These are phyloP conservation scores for Globisporangium barbulae DNA, from an alignment of 352 stramenopile genomes.

Conservation along the genomic window DNA sequence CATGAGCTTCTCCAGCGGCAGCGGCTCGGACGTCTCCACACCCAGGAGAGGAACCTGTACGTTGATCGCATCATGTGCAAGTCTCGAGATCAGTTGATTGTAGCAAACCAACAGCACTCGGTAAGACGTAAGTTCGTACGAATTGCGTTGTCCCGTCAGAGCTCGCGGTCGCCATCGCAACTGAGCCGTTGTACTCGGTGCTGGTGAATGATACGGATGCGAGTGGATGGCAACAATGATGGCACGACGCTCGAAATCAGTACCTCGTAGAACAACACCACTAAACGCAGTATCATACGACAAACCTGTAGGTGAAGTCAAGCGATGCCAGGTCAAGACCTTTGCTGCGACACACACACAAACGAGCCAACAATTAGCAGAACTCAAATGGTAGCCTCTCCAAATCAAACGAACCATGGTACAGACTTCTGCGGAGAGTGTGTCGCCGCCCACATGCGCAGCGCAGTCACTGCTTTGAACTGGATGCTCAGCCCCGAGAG, in stretches of 20 bases:
- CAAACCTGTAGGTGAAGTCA: slow-evolving; percentile 60
- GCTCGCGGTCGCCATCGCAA: slow-evolving; percentile 20
- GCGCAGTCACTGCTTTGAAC: slow-evolving; percentile 39
- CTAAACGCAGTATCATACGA: not conserved
- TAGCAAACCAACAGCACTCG: not conserved
- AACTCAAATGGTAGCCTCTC: not conserved
- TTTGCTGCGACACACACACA: slow-evolving; percentile 8
- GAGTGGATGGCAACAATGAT: not conserved
- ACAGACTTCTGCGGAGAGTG: slow-evolving; percentile 18
- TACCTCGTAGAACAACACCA: not conserved
- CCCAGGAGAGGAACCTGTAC: slow-evolving; percentile 11
- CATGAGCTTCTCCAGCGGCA: slow-evolving; percentile 51
- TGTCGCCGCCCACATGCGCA: slow-evolving; percentile 41
- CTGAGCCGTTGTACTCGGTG: slow-evolving; percentile 33
- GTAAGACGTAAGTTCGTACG: not conserved
- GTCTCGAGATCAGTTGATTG: not conserved
- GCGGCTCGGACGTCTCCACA: slow-evolving; percentile 24
- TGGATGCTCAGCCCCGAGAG: slow-evolving; percentile 26
- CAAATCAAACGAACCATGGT: not conserved
- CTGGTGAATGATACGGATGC: slow-evolving; percentile 21
- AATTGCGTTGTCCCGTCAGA: not conserved
- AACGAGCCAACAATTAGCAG: not conserved
- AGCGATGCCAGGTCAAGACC: slow-evolving; percentile 37
- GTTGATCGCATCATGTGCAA: no score
- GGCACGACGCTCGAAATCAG: not conserved